Base-by-base conservation (phyloP, 345 rosid genomes). In the Ricinus communis region DNA sequence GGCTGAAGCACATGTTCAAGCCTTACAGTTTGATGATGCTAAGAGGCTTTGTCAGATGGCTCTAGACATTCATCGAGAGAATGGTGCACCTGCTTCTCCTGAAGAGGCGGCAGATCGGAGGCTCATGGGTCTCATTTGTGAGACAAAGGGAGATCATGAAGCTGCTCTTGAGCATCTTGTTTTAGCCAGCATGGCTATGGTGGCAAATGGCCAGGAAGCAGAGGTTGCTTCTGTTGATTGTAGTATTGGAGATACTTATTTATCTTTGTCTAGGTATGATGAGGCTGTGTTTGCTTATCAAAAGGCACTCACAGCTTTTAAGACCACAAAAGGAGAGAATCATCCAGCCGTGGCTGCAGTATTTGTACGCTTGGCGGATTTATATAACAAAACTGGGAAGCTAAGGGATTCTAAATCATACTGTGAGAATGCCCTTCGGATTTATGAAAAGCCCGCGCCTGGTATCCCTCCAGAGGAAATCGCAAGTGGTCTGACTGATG, bases 1-100 rank as follows among this genome's bases (percentile, higher is more conserved):
- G 59, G 97, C 99, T 5, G 99, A 95, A 81, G 99, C 93, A 28
- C 87, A 92, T 82, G 86, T 93, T 73, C 98, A 95, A 77, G 93
- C 97, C 21, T 75, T 93, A 83, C 99, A 89, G 67, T 88, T 92
- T 21, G 89, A 95, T 51, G 93, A 95, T 73, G 99, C 98, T 0
- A 88, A 83, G 60, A 92, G 80, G 75, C 82, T 95, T 52, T 95
- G 99, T 66, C 86, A 85, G 70, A 85, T 85, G 87, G 97, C 98
- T 7, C 86, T 95, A 19, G 90, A 90, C 74, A 87, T 89, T 68
- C 97, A 95, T 77, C 84, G 79, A 74, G 97, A 80, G 65, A 84
- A 80, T 0, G 98, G 89, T 0, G 74, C 83, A 47, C 83, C 85
- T 2, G 77, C 87, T 53, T 80, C 96, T 2, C 78, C 85, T 1